A percentile compares a stretch with the other conserved stretches of the same genome.
phyloP scores from a whole-genome alignment of 164 flowering plant species.

The Cinnamomum chago region DNA sequence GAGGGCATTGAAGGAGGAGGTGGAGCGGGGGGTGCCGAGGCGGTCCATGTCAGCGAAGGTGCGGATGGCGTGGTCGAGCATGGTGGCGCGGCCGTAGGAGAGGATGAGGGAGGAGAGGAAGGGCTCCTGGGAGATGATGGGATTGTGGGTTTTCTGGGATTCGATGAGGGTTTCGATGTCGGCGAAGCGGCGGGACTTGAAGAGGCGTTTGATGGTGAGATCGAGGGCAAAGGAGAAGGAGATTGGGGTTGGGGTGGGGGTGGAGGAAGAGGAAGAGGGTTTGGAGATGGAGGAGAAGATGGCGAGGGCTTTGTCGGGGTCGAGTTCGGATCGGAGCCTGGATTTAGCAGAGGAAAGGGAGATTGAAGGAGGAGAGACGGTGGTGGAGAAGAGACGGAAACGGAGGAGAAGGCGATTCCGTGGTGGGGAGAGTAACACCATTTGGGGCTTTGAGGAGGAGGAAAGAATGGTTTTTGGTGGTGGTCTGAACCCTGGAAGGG shows the following conservation, averaged over 20 bases:
- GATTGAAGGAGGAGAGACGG: neutral
- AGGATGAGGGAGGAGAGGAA: conserved; percentile 51
- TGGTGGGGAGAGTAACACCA: neutral
- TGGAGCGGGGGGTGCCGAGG: conserved; percentile 39
- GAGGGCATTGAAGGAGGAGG: conserved; percentile 62
- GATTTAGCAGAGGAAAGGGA: conserved; percentile 9
- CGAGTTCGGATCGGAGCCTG: conserved; percentile 6
- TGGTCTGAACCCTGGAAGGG: no score
- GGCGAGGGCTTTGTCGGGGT: conserved; percentile 15
- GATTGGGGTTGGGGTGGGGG: neutral
- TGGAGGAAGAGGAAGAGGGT: neutral
- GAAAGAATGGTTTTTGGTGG: no score
- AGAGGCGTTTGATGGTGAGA: conserved; percentile 34
- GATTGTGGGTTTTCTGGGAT: conserved; percentile 42
- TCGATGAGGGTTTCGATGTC: conserved; percentile 44
- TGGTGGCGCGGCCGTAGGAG: conserved; percentile 72
- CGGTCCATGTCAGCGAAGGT: conserved; percentile 33
- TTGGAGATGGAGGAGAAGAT: conserved; percentile 10
- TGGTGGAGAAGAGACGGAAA: neutral
- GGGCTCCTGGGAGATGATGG: conserved; percentile 31
- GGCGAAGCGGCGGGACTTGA: conserved; percentile 17
- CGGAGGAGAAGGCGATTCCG: conserved; percentile 3
- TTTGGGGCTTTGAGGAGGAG: neutral
- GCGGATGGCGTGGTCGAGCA: conserved; percentile 65
- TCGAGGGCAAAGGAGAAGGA: conserved; percentile 4